Base-by-base conservation (phyloP, 2,329 filamentous ascomycete species). In the Colletotrichum lini region DNA sequence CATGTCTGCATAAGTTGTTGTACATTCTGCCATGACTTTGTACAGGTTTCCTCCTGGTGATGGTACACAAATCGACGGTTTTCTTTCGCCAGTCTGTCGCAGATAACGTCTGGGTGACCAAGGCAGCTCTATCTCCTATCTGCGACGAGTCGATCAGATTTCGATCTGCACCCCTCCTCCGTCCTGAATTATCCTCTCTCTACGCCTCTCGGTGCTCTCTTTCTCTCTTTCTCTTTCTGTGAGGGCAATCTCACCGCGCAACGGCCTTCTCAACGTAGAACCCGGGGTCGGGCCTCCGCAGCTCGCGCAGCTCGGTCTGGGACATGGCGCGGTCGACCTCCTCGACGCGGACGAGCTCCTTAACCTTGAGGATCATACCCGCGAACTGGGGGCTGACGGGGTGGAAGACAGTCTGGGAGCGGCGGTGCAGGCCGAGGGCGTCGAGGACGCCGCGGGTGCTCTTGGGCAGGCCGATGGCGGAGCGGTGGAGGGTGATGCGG, bases 281-380 rank as follows among this genome's bases (percentile, higher is more conserved):
- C 2, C 95, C 95, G 1, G 87, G 85, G 72, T 96, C 93, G 3
- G 95, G 94, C 81, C 88, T 90, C 81, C 95, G 85, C 82, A 89
- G 86, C 62, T 87, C 89, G 83, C 90, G 91, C 78, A 97, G 87
- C 84, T 97, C 89, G 67, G 84, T 82, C 79, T 90, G 89, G 9
- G 87, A 91, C 82, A 94, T 80, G 42, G 87, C 81, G 73, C 83
- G 80, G 44, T 91, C 90, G 54, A 97, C 94, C 84, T 97, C 95
- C 75, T 91, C 86, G 45, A 98, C 94, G 65, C 90, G 87, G 56
- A 98, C 94, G 73, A 98, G 86, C 84, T 98, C 95, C 86, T 98
- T 98, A 77, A 98, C 94, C 82, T 93, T 92, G 87, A 98, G 92
- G 78, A 98, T 94, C 85, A 97, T 94, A 79, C 95, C 95, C 12